These are phyloP conservation scores for Ensete glaucum DNA, from an alignment of 176 grass and related monocot species.

Conservation along the genomic window DNA sequence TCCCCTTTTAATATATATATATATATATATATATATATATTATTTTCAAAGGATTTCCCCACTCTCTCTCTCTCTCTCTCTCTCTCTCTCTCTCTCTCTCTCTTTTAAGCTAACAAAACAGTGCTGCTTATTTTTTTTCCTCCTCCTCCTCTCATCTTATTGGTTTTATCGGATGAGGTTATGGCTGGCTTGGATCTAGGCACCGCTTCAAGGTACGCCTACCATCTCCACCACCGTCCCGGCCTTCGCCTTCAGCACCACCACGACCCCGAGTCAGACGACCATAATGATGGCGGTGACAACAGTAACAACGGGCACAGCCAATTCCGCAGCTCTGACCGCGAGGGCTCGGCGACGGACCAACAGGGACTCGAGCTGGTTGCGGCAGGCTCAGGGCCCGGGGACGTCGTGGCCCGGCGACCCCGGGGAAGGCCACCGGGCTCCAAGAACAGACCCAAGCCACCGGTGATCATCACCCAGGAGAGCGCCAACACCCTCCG, in stretches of 20 bases:
- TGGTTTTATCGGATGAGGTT: slow-evolving; percentile 59
- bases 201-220: slow-evolving; percentile 70
- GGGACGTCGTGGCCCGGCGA: slow-evolving; percentile 41
- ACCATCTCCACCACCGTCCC: slow-evolving; percentile 64
- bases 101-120: background rate
- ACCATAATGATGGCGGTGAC: slow-evolving; percentile 1
- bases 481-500: slow-evolving; percentile 98
- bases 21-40: too few relatives aligned
- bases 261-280: slow-evolving; percentile 37
- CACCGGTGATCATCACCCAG: slow-evolving; percentile 93
- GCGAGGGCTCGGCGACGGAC: slow-evolving; percentile 43
- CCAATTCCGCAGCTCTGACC: slow-evolving; percentile 24
- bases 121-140: slow-evolving; percentile 11
- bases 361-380: slow-evolving; percentile 21
- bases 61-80: too few relatives aligned
- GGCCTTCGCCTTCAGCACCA: slow-evolving; percentile 48
- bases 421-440: slow-evolving; percentile 69
- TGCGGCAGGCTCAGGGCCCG: slow-evolving; percentile 16
- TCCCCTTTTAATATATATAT: background rate
- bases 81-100: too few relatives aligned
- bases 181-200: slow-evolving; percentile 97
- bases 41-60: too few relatives aligned
- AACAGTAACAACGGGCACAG: slow-evolving; percentile 33
- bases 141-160: slow-evolving; percentile 12
- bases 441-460: slow-evolving; percentile 93